phyloP scores from a whole-genome alignment of 2,329 filamentous ascomycete genomes.

The Calonectria leucothoes region DNA sequence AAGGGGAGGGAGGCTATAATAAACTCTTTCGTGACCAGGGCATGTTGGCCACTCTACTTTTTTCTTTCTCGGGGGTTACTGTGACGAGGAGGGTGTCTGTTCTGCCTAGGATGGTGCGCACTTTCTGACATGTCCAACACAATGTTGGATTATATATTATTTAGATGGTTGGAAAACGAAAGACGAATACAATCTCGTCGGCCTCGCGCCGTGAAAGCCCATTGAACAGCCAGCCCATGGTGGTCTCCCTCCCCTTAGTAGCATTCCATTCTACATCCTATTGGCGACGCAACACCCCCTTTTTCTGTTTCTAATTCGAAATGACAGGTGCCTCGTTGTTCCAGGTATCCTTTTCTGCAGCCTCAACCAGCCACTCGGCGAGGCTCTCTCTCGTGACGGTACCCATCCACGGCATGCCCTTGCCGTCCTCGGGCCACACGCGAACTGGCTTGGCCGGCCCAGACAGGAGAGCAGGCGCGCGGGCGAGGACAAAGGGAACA shows the following conservation, averaged over 20 bases:
- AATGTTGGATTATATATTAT: background rate
- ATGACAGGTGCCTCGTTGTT: conserved; percentile 59
- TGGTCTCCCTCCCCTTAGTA: too few species aligned
- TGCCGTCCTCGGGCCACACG: conserved; percentile 55
- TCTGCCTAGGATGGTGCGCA: too few species aligned
- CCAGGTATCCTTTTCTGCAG: conserved; percentile 54
- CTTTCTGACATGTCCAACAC: too few species aligned
- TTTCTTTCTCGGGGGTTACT: background rate
- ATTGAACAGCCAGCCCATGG: background rate
- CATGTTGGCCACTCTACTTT: background rate
- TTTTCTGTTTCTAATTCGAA: conserved; percentile 48
- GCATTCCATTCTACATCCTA: background rate
- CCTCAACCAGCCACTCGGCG: conserved; percentile 58
- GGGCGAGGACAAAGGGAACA: conserved; percentile 53
- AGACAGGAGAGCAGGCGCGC: conserved; percentile 56
- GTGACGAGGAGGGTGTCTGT: background rate
- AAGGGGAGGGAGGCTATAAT: background rate
- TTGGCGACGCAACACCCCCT: background rate
- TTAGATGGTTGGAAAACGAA: background rate
- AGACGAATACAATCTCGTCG: background rate
- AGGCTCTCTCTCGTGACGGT: conserved; percentile 53
- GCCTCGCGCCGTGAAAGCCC: background rate
- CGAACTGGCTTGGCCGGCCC: conserved; percentile 50
- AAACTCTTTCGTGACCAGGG: background rate
- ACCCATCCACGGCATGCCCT: conserved; percentile 54